These are phyloP conservation scores for Petunia axillaris DNA, from an alignment of 257 asterid species.

Conservation along the genomic window DNA sequence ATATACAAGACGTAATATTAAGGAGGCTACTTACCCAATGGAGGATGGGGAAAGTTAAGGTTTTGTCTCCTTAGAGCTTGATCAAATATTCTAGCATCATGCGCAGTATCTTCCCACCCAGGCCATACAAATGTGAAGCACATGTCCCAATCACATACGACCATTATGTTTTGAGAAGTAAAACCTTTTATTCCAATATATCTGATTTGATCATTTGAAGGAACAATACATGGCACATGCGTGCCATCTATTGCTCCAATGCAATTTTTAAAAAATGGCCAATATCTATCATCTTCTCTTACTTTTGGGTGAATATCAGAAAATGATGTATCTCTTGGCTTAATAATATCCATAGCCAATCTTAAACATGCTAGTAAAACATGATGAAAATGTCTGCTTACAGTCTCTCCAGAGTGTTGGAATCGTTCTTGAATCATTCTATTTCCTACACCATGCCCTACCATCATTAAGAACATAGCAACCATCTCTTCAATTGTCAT, in stretches of 20 bases:
- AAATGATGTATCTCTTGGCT: neutral
- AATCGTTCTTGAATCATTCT: neutral
- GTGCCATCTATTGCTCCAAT: slow-evolving; percentile 24
- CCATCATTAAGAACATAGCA: neutral
- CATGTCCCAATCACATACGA: neutral
- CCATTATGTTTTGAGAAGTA: neutral
- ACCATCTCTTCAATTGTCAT: neutral
- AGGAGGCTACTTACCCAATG: too few species aligned
- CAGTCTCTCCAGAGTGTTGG: neutral
- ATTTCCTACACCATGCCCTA: neutral
- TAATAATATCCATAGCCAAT: neutral
- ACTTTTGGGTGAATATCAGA: neutral
- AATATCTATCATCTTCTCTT: neutral
- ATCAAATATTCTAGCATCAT: too few species aligned
- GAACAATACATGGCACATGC: neutral
- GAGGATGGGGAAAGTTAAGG: too few species aligned
- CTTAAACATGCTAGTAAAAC: neutral
- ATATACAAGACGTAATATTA: too few species aligned
- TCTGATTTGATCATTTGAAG: neutral
- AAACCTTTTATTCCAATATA: slow-evolving; percentile 1
- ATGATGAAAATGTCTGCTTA: neutral
- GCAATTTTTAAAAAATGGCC: neutral
- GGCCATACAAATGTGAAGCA: too few species aligned
- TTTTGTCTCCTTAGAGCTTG: too few species aligned
- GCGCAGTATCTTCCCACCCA: too few species aligned